Evolutionary conservation across 768 basidiomycete species (phyloP).

Genomic region (Suillus occidentalis): DNA sequence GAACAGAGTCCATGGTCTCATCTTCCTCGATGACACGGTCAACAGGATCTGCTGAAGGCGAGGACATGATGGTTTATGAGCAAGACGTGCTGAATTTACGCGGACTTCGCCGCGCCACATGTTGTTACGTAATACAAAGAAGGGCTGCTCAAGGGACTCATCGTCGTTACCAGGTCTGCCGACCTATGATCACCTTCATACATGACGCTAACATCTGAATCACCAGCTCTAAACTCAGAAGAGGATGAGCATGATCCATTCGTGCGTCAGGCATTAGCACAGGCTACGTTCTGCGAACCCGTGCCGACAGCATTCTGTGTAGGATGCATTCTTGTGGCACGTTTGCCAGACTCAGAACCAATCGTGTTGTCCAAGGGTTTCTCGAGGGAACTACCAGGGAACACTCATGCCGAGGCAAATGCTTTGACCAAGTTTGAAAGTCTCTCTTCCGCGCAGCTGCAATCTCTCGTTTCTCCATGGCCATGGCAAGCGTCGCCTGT

Average conservation of each 20-base stretch:
- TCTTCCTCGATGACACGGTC: constrained; percentile 43
- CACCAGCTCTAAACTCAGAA: background rate
- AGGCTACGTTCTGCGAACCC: constrained; percentile 71
- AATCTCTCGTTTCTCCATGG: constrained; percentile 30
- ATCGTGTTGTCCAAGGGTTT: constrained; percentile 76
- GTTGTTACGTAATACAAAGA: background rate
- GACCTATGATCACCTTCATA: background rate
- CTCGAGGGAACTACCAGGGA: constrained; percentile 89
- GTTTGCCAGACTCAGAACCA: constrained; percentile 41
- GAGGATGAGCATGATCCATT: constrained; percentile 38
- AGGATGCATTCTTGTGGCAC: constrained; percentile 73
- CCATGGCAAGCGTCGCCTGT: constrained; percentile 21
- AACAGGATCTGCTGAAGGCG: constrained; percentile 42
- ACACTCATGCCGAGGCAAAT: constrained; percentile 97
- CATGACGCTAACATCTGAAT: background rate
- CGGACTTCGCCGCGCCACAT: constrained; percentile 8
- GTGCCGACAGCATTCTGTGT: constrained; percentile 84
- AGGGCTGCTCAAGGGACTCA: background rate
- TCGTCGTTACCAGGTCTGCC: background rate
- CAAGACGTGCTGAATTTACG: constrained; percentile 14
- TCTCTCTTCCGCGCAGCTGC: constrained; percentile 46
- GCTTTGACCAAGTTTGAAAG: constrained; percentile 70
- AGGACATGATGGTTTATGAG: constrained; percentile 50
- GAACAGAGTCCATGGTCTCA: constrained; percentile 59
- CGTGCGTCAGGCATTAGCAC: constrained; percentile 63